Evolutionary conservation across 257 asterid genomes (phyloP).

Genomic region (Nicotiana benthamiana): DNA sequence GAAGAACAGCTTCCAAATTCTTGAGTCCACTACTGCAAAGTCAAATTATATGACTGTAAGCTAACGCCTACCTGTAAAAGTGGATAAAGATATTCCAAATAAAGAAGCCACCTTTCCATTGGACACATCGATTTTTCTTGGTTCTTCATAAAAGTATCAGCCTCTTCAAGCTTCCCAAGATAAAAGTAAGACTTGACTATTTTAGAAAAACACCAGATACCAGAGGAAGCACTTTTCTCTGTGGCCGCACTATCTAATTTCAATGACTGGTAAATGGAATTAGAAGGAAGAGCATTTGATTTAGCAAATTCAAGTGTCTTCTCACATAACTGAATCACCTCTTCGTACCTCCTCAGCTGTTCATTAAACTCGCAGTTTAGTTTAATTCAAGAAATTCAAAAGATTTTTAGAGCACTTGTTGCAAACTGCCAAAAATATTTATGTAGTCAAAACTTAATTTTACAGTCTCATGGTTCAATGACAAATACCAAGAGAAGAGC

Average conservation of each 20-base stretch:
- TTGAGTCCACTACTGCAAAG: constrained; percentile 38
- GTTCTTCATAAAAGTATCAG: constrained; percentile 58
- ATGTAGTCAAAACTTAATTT: not conserved
- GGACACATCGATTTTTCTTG: constrained; percentile 50
- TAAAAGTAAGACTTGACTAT: constrained; percentile 63
- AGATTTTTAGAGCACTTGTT: not conserved
- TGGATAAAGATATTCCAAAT: not conserved
- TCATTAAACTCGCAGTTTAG: constrained; percentile 14
- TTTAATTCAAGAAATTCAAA: not conserved
- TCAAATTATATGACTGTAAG: constrained; percentile 11
- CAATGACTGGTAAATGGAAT: constrained; percentile 23
- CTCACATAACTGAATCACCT: constrained; percentile 66
- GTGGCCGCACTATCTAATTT: constrained; percentile 32
- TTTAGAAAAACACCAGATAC: constrained; percentile 60
- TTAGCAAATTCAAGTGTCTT: constrained; percentile 45
- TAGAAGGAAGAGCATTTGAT: constrained; percentile 29
- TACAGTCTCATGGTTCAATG: constrained; percentile 12
- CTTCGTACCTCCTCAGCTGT: constrained; percentile 82
- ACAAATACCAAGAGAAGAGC: constrained; percentile 74
- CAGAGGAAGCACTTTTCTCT: constrained; percentile 45
- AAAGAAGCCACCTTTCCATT: constrained; percentile 37
- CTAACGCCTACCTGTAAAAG: not conserved
- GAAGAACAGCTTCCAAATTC: constrained; percentile 51
- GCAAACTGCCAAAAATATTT: not conserved
- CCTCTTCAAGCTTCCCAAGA: constrained; percentile 85